Conservation (phyloP, 257 asterid genomes). For the Plantago ovata region DNA sequence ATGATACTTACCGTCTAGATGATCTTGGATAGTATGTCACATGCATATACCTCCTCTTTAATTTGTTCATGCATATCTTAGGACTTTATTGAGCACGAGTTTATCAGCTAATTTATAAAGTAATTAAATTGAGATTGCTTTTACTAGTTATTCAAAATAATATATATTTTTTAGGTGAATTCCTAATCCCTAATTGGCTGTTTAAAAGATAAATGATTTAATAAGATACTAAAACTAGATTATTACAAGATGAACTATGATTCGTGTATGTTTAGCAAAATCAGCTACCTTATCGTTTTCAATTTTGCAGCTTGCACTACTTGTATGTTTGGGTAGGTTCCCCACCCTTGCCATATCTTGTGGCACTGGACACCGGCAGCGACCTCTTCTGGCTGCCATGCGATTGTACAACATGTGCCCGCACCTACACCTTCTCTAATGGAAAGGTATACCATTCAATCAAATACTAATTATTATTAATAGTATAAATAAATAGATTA, state of each 20-base stretch:
- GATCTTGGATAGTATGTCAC: constrained; percentile 90
- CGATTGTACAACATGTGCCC: constrained; percentile 60
- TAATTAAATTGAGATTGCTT: too few species aligned
- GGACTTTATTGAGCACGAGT: neutral
- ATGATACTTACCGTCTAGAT: constrained; percentile 48
- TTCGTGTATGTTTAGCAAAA: too few species aligned
- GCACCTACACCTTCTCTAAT: constrained; percentile 33
- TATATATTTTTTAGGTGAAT: too few species aligned
- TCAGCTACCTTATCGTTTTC: too few species aligned
- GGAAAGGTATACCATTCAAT: constrained; percentile 46
- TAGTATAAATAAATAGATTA: neutral
- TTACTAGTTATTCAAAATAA: too few species aligned
- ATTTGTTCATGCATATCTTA: neutral
- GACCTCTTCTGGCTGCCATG: constrained; percentile 98
- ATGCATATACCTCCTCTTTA: neutral
- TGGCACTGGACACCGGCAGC: constrained; percentile 98
- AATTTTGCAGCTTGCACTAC: constrained; percentile 80
- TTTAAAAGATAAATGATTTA: too few species aligned
- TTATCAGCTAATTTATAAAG: too few species aligned
- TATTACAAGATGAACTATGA: too few species aligned
- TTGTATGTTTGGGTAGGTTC: constrained; percentile 75
- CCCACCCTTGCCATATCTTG: constrained; percentile 54
- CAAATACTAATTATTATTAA: neutral
- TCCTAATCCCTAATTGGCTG: too few species aligned
- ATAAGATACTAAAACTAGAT: too few species aligned